Percentiles rank a stretch among this genome's conserved stretches.
Evolutionary conservation across 768 basidiomycete species (phyloP).

Genomic region (Neoboletus subvelutipes): DNA sequence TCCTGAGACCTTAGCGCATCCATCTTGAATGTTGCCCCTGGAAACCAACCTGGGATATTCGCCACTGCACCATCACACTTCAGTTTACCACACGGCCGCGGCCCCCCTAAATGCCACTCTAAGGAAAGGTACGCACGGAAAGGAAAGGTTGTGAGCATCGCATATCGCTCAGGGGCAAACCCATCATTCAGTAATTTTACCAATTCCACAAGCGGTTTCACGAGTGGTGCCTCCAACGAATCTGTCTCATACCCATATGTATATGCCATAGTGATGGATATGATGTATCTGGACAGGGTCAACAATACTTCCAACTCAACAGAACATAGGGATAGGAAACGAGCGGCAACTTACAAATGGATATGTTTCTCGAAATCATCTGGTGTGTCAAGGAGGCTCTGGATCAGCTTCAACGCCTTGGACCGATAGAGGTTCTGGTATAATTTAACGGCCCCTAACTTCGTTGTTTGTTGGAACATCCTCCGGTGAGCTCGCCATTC

Average conservation of each 20-base stretch:
- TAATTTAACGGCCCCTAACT: slow-evolving; percentile 14
- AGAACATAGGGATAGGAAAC: not conserved
- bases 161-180: slow-evolving; percentile 26
- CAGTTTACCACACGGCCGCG: not conserved
- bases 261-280: slow-evolving; percentile 32
- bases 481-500: slow-evolving; percentile 30
- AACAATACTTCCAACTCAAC: not conserved
- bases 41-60: slow-evolving; percentile 31
- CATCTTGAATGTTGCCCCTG: slow-evolving; percentile 30
- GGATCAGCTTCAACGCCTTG: slow-evolving; percentile 21
- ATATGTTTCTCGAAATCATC: slow-evolving; percentile 27
- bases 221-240: slow-evolving; percentile 28
- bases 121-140: slow-evolving; percentile 20
- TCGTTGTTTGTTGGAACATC: slow-evolving; percentile 31
- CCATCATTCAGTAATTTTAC: slow-evolving; percentile 23
- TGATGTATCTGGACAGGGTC: slow-evolving; percentile 24
- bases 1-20: slow-evolving; percentile 28
- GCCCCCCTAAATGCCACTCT: not conserved
- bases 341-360: slow-evolving; percentile 15
- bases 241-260: slow-evolving; percentile 31
- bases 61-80: slow-evolving; percentile 17
- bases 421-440: slow-evolving; percentile 25
- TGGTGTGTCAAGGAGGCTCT: slow-evolving; percentile 23
- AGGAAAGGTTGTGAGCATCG: slow-evolving; percentile 31
- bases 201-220: slow-evolving; percentile 27